phyloP scores from a whole-genome alignment of 495 filamentous ascomycete genomes.

The Trichoderma reesei region DNA sequence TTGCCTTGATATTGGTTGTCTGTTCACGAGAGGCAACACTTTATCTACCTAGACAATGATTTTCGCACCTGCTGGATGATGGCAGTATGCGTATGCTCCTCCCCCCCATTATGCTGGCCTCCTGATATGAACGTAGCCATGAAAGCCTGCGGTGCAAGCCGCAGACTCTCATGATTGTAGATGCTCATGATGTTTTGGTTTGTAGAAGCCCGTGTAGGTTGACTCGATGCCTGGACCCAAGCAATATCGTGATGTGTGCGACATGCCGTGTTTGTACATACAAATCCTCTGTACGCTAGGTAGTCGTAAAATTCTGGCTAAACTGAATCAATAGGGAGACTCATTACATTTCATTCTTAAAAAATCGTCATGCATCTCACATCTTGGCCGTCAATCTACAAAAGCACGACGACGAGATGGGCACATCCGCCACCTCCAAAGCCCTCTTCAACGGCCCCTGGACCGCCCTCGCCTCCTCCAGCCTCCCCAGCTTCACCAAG shows the following conservation, averaged over 20 bases:
- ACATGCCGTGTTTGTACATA: neutral
- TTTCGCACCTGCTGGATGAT: neutral
- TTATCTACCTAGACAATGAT: constrained; percentile 5
- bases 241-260: neutral
- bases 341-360: neutral
- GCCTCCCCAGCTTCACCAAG: constrained; percentile 38
- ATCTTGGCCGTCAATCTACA: constrained; percentile 32
- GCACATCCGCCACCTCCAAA: constrained; percentile 47
- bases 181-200: neutral
- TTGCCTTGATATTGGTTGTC: constrained; percentile 1
- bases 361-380: neutral
- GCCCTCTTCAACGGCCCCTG: constrained; percentile 40
- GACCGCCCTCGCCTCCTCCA: constrained; percentile 40
- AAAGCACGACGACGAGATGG: constrained; percentile 51
- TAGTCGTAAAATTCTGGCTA: neutral
- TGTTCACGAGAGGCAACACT: neutral
- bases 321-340: neutral
- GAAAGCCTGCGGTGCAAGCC: neutral
- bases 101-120: neutral
- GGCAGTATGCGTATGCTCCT: constrained; percentile 1
- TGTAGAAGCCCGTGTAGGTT: neutral
- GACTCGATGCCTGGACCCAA: neutral
- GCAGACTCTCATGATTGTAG: neutral
- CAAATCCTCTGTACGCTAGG: neutral
- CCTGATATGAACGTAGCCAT: neutral